Evolutionary conservation across 2,329 filamentous ascomycete genomes (phyloP).

Genomic region (Alternaria panax): DNA sequence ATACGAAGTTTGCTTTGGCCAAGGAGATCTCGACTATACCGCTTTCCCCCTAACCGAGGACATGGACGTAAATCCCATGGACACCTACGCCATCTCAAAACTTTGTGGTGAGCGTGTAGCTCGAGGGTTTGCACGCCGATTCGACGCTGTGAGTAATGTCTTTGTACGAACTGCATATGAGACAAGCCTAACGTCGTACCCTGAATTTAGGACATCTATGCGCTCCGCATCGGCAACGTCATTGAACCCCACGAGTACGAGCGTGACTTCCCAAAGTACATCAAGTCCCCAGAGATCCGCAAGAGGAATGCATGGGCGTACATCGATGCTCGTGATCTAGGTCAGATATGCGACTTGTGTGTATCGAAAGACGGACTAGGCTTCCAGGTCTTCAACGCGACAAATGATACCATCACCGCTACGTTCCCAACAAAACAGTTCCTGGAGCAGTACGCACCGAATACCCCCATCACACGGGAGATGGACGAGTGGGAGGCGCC

Average conservation of each 20-base stretch:
- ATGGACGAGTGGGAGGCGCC: constrained; percentile 68
- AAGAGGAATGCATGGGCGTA: constrained; percentile 69
- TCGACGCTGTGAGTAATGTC: constrained; percentile 39
- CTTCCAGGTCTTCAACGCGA: constrained; percentile 71
- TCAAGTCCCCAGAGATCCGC: constrained; percentile 59
- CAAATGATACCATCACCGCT: constrained; percentile 68
- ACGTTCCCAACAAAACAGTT: constrained; percentile 61
- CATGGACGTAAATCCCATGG: constrained; percentile 66
- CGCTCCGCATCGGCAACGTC: constrained; percentile 67
- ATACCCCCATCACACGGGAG: constrained; percentile 61
- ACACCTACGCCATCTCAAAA: constrained; percentile 68
- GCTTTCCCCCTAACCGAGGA: constrained; percentile 67
- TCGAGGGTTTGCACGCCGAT: constrained; percentile 64
- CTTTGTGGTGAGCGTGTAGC: constrained; percentile 66
- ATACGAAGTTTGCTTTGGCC: constrained; percentile 68
- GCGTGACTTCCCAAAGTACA: constrained; percentile 60
- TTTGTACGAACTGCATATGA: neutral
- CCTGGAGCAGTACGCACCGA: constrained; percentile 58
- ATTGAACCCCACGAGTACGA: constrained; percentile 69
- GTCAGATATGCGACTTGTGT: constrained; percentile 65
- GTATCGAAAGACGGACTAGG: constrained; percentile 64
- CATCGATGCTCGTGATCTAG: constrained; percentile 68
- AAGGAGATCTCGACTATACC: constrained; percentile 64
- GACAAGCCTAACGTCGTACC: no score
- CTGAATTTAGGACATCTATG: constrained; percentile 24